A percentile compares a stretch with the other conserved stretches of the same genome.
phyloP scores from a whole-genome alignment of 176 grass and related monocot species.

The sorghum (Sorghum bicolor) region Sorghum_bicolor_NCBIv3 NC_012871.2:74967501-74968000 shows the following conservation, averaged over 20 bases:
- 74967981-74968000: neutral
- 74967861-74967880: neutral
- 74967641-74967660: constrained; percentile 1
- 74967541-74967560: neutral
- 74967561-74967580: neutral
- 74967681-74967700: no score
- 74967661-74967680: no score
- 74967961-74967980: neutral
- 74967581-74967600: constrained; percentile 18
- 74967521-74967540: constrained; percentile 15
- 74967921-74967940: constrained; percentile 11
- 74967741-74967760: no score
- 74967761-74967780: no score
- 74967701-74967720: no score
- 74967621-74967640: constrained; percentile 14
- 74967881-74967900: neutral
- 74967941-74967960: neutral
- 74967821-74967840: constrained; percentile 3
- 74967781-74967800: no score
- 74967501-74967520: constrained; percentile 13
- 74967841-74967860: neutral
- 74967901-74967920: neutral
- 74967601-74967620: neutral
- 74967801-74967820: neutral
- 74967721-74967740: no score